Evolutionary conservation across 176 grass and related monocot genomes (phyloP), one percentile per base, ranked within the genome.

Genomic region (Zoysia japonica): DNA sequence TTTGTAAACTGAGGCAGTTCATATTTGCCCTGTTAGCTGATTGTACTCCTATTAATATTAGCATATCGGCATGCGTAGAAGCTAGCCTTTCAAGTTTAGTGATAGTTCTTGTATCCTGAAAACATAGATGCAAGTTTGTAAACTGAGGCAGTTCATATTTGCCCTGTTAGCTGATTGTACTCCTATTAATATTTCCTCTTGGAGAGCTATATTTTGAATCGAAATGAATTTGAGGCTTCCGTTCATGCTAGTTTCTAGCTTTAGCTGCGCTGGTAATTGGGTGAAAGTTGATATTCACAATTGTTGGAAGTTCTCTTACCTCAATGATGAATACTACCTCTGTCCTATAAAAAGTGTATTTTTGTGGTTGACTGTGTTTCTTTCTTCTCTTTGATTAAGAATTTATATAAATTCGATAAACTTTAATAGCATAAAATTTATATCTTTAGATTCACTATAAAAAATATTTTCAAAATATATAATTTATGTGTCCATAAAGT

Each of bases 221-320:
- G 14, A 45, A 81, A 69, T 47, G 64, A 63, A 81, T 52, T 60
- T 63, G 54, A 65, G 42, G 50, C 2, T 66, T 54, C 16, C 74
- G 49, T 85, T 47, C 11, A 38, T 60, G 35, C 36, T 28, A 59
- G 19, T 12, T 1, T 41, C 45, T 15, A 20, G 12, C 61, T 13
- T 66, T 51, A 28, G 8, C 7, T 77, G 16, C 28, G 69, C 11
- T 71, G 61, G 15, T 49, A 43, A 28, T 46, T 45, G 13, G 9
- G 11, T 63, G 63, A 9, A 75, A 61, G 12, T 53, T 84, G 28
- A 28, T 20, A 50, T 72, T 48, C 3, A 12, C 51, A 47, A 28
- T 44, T 17, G 41, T 5, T 47, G n/a, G 3, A 59, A 65, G n/a
- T 56, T 54, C 20, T 52, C 17, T 75, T 9, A 2, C 16, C 42